Conservation (phyloP, 306 rosid genomes). For the Vicia sativa region DNA sequence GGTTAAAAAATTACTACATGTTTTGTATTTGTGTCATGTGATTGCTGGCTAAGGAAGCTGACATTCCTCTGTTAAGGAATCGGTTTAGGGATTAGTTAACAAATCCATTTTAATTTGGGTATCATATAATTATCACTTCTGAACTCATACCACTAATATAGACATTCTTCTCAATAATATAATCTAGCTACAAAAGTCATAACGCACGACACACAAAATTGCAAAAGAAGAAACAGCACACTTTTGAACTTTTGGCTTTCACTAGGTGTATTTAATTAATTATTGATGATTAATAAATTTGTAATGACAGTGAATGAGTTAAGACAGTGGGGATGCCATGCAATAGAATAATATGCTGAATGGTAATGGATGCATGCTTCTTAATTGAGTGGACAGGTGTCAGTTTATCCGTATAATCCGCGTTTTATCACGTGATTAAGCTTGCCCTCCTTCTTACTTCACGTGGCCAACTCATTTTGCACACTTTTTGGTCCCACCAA, state of each 20-base stretch:
- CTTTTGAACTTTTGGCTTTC: conserved; percentile 21
- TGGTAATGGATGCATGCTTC: conserved; percentile 12
- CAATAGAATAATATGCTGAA: neutral
- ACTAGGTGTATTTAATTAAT: neutral
- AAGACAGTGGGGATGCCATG: neutral
- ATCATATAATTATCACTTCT: conserved; percentile 20
- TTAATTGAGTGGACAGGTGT: conserved; percentile 52
- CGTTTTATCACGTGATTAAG: conserved; percentile 80
- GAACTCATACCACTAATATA: neutral
- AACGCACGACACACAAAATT: conserved; percentile 2
- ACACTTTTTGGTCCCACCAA: conserved; percentile 49
- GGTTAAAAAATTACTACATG: neutral
- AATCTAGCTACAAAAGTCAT: conserved; percentile 29
- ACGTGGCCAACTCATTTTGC: conserved; percentile 96
- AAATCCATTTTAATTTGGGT: conserved; percentile 49
- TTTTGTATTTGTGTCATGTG: conserved; percentile 35
- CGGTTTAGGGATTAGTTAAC: conserved; percentile 94
- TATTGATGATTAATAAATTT: neutral
- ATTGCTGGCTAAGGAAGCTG: conserved; percentile 30
- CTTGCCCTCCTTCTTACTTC: conserved; percentile 58
- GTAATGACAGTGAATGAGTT: neutral
- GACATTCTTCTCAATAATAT: conserved; percentile 41
- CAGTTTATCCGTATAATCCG: conserved; percentile 48
- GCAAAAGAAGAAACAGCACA: conserved; percentile 27
- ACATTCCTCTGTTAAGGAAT: conserved; percentile 75